These are phyloP conservation scores for Stevia rebaudiana DNA, from an alignment of 140 eudicot species.

Conservation along the genomic window DNA sequence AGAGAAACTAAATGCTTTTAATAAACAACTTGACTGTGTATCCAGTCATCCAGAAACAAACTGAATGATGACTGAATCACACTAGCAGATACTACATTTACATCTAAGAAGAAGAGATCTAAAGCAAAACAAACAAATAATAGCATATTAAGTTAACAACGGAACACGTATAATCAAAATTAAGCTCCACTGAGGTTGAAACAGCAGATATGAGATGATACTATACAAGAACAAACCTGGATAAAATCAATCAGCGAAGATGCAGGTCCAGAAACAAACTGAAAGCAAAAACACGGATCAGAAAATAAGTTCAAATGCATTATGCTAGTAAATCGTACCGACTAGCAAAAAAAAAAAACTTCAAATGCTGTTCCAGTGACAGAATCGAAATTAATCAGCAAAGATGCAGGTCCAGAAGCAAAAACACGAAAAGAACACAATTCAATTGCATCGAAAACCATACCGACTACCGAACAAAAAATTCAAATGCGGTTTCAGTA, in stretches of 20 bases:
- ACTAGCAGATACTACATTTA: slow-evolving; percentile 4
- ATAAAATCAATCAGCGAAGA: neutral
- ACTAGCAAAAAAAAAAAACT: neutral
- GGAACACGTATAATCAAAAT: slow-evolving; percentile 17
- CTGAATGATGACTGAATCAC: slow-evolving; percentile 11
- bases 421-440: neutral
- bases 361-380: slow-evolving; percentile 11
- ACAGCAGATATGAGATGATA: neutral
- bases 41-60: neutral
- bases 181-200: slow-evolving; percentile 7
- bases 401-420: neutral
- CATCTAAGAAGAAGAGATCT: slow-evolving; percentile 27
- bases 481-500: slow-evolving; percentile 6
- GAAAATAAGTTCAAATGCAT: slow-evolving; percentile 18
- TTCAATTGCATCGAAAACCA: slow-evolving; percentile 20
- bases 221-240: neutral
- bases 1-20: slow-evolving; percentile 3
- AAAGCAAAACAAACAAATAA: neutral
- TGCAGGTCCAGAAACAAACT: slow-evolving; percentile 3
- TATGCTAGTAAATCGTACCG: slow-evolving; percentile 9
- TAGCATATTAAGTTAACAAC: slow-evolving; percentile 5
- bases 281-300: slow-evolving; percentile 3
- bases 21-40: neutral
- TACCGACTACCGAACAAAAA: neutral
- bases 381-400: neutral